Evolutionary conservation across 805 yeast species (phyloP), one percentile per base, ranked within the genome.

Genomic region (Yarrowia alimentaria): DNA sequence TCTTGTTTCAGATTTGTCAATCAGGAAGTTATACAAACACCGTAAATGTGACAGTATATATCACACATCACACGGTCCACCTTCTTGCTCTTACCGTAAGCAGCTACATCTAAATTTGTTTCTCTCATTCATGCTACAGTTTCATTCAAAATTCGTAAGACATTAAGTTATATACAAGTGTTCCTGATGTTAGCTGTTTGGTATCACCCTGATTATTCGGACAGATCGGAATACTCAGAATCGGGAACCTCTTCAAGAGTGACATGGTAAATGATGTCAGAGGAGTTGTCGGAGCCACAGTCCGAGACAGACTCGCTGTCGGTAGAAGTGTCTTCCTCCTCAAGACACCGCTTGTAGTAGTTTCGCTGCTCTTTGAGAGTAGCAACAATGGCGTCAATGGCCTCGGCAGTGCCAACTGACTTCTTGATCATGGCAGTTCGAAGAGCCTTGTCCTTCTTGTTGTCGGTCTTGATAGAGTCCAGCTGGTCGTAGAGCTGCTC

Each of bases 401-500:
- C 50, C 21, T 43, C 50, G 10, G 50, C 50, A 3, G 50, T 43
- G 21, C 37, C 28, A n/a, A 43, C 35, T 16, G 50, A 43, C 30
- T 30, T 43, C 30, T 43, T 43, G 30, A 43, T 30, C 29, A 43
- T 37, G 16, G 50, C 29, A 2, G 37, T 43, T 43, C 50, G 35
- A 21, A 30, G 20, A 12, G 37, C 22, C 37, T 31, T 30, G 22
- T 43, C 50, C 17, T 43, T 29, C 21, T 21, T 31, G 28, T 31
- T 43, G 50, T 20, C 17, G 8, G 50, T 43, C 22, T 30, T 43
- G 22, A 43, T 43, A 12, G 50, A 30, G 37, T 60, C 63, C 2
- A 60, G 60, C 31, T 56, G 51, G 12, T 57, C 58, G 37, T 57
- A 58, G 31, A 57, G 30, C 49, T 58, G 49, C 40, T 60, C 63